A percentile compares a stretch with the other conserved stretches of the same genome.
phyloP scores from a whole-genome alignment of 345 rosid species.

The Abelmoschus esculentus region DNA sequence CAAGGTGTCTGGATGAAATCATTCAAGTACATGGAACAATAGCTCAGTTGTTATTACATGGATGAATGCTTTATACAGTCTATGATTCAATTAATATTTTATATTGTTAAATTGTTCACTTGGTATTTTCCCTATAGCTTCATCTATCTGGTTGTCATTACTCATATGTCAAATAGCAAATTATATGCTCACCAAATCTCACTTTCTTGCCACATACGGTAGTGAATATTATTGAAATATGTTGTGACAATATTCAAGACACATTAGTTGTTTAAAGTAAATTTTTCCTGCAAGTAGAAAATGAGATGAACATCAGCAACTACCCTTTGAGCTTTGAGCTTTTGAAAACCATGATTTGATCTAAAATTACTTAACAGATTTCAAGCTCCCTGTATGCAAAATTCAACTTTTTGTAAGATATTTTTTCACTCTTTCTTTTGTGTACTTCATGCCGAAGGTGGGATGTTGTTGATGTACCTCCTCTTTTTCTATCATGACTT shows the following conservation, averaged over 20 bases:
- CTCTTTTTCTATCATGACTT: neutral
- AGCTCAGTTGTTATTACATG: neutral
- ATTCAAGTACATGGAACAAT: neutral
- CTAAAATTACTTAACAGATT: neutral
- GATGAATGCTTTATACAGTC: neutral
- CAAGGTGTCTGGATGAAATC: slow-evolving; percentile 2
- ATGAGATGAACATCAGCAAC: neutral
- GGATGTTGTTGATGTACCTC: neutral
- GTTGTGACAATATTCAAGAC: neutral
- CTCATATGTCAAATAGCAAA: neutral
- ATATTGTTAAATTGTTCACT: slow-evolving; percentile 1
- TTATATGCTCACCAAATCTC: neutral
- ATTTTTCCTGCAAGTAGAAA: neutral
- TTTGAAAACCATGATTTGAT: neutral
- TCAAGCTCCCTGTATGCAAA: neutral
- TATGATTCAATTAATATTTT: neutral
- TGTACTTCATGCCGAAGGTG: neutral
- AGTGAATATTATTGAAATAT: neutral
- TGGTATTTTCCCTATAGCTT: neutral
- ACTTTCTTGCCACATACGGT: neutral
- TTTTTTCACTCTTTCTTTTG: neutral
- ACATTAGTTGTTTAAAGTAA: neutral
- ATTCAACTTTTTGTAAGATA: neutral
- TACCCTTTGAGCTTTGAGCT: neutral
- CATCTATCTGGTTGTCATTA: neutral